Base-by-base conservation (phyloP, 192 early-diverging fungal species). In the Geranomyces michiganensis region DNA sequence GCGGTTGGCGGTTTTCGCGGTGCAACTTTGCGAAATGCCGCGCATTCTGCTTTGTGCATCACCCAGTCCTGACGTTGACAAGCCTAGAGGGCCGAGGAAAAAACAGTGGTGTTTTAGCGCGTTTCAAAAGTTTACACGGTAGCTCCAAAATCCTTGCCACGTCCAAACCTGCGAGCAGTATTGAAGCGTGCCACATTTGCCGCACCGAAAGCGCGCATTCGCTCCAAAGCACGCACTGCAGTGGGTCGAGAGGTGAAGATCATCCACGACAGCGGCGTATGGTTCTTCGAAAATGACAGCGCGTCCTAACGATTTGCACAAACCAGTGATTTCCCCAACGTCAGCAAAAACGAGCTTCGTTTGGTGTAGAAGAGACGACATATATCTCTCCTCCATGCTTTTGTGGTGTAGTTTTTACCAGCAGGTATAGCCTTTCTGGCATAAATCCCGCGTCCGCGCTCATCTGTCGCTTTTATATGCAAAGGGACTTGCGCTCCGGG, bases 141-240 rank as follows among this genome's bases (percentile, higher is more conserved):
- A n/a, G 60, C 21, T n/a, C 1, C n/a, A 12, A 32, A 13, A 10
- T 49, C 13, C 45, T 43, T n/a, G 31, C 31, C 29, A 21, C 36
- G 77, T 61, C 36, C 78, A 77, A 14, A 47, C 51, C 33, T 70
- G 56, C 46, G 66, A 70, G 41, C 77, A 78, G 56, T 78, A 78
- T 31, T 49, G 49, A 19, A 73, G 19, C 19, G 29, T 22, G 15
- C 7, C 41, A 65, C 76, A 77, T 24, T 60, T 43, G 6, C 60
- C 26, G 53, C 76, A 77, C 61, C 74, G 62, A 8, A 66, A 65
- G 1, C 32, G 22, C 10, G 64, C 30, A 27, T 21, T 33, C 10
- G 72, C 14, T 15, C 33, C 33, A 41, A 73, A 66, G 44, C 72
- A 73, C n/a, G 15, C 15, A 59, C 72, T 73, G 72, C 72, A 73